Evolutionary conservation across 116 monocot species (phyloP), one percentile per base, ranked within the genome.

Genomic region (Phalaenopsis hybrid): DNA sequence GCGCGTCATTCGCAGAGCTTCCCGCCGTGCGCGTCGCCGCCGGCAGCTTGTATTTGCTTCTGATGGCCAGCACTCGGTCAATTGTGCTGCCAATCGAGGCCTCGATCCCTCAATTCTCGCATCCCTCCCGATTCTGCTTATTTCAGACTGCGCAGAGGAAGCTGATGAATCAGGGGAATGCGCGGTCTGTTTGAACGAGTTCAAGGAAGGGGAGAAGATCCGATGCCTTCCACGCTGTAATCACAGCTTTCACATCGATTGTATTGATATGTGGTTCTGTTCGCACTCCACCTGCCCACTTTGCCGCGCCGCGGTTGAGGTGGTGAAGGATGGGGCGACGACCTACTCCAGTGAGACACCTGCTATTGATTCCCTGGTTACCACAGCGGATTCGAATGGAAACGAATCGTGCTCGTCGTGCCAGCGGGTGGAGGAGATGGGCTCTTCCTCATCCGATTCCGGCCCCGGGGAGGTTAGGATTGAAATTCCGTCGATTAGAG

Each of bases 231-330:
- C 83, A 23, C 51, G 33, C 28, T 89, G 89, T 76, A 45, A 21
- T 44, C 89, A 89, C 79, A 51, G 74, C 4, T 92, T 92, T 77
- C 92, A 92, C 57, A 51, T 76, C 6, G 83, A 78, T 9, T 92
- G 92, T 83, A 85, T 90, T 46, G 90, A 92, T 33, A 81, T 58
- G 85, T 90, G 92, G 92, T 84, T 92, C 41, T 57, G 33, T 17
- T 87, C 84, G 7, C 90, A 90, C 79, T 49, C 78, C 43, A 89
- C 85, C 48, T 92, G 92, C 78, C 92, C 90, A 0, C 44, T 88
- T 9, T 92, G 92, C 83, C 86, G 92, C 9, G 28, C 82, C n/a
- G 28, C 81, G 0, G 78, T 82, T 18, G 78, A 79, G 18, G 82
- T 33, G 37, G 57, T 81, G 75, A 34, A 10, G 55, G 37, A 79